Percentiles rank a stretch among this genome's conserved stretches.
Evolutionary conservation across 257 asterid genomes (phyloP).

Genomic region (Solanum virginianum): DNA sequence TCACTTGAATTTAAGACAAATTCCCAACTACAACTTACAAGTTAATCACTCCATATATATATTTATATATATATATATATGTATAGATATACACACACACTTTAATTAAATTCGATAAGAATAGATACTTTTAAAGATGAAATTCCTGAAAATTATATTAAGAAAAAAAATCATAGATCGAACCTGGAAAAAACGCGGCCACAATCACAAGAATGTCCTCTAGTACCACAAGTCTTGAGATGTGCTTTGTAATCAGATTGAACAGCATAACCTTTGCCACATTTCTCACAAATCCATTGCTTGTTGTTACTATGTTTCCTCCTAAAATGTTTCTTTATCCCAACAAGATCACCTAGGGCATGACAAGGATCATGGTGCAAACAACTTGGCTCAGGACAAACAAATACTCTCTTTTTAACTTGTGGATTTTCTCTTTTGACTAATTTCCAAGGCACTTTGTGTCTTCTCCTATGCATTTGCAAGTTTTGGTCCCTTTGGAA

Average conservation of each 20-base stretch:
- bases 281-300: slow-evolving; percentile 66
- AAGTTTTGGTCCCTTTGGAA: slow-evolving; percentile 19
- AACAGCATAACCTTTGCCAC: slow-evolving; percentile 63
- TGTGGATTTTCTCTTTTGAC: slow-evolving; percentile 35
- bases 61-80: too few species aligned
- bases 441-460: slow-evolving; percentile 13
- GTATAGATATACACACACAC: too few species aligned
- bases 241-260: slow-evolving; percentile 70
- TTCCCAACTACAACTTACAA: background rate
- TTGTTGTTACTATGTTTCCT: slow-evolving; percentile 56
- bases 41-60: too few species aligned
- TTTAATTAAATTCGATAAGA: background rate
- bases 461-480: slow-evolving; percentile 18
- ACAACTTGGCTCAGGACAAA: slow-evolving; percentile 68
- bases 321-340: slow-evolving; percentile 64
- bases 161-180: background rate
- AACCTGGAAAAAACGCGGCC: slow-evolving; percentile 56
- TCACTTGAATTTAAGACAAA: too few species aligned
- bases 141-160: too few species aligned
- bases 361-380: slow-evolving; percentile 67
- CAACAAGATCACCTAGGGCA: slow-evolving; percentile 72
- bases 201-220: slow-evolving; percentile 67
- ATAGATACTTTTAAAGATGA: too few species aligned
- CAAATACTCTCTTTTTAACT: slow-evolving; percentile 51
- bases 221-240: slow-evolving; percentile 64